Conservation (phyloP, 495 filamentous ascomycete genomes). For the Neurospora discreta region DNA sequence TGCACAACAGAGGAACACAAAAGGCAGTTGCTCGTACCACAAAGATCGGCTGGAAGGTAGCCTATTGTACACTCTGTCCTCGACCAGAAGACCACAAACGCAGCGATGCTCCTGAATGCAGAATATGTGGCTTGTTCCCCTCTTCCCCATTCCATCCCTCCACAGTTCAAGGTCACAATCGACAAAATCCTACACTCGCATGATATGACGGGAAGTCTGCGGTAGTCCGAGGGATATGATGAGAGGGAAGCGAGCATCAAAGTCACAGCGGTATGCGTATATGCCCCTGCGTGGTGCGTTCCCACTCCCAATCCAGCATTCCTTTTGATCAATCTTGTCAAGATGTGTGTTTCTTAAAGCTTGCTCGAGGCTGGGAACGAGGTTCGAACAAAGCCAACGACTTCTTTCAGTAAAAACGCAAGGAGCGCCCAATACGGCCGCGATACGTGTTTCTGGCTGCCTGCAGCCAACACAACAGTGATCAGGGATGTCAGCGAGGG, state of each 20-base stretch:
- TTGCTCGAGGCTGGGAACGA: not conserved
- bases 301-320: not conserved
- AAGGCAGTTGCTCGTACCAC: conserved; percentile 12
- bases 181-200: not conserved
- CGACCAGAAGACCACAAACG: not conserved
- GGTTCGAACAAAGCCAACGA: not conserved
- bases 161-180: not conserved
- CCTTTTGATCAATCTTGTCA: not conserved
- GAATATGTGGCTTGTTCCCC: not conserved
- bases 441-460: not conserved
- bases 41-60: not conserved
- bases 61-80: not conserved
- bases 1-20: conserved; percentile 4
- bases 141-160: not conserved
- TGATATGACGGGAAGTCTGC: not conserved
- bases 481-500: not conserved
- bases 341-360: not conserved
- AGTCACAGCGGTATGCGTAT: not conserved
- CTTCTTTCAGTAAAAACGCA: not conserved
- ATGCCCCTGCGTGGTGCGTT: not conserved
- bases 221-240: not conserved
- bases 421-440: not conserved
- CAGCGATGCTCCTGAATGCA: not conserved
- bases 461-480: not conserved
- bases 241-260: not conserved